Evolutionary conservation across 768 basidiomycete genomes (phyloP).

Genomic region (Leucogyrophana mollusca): DNA sequence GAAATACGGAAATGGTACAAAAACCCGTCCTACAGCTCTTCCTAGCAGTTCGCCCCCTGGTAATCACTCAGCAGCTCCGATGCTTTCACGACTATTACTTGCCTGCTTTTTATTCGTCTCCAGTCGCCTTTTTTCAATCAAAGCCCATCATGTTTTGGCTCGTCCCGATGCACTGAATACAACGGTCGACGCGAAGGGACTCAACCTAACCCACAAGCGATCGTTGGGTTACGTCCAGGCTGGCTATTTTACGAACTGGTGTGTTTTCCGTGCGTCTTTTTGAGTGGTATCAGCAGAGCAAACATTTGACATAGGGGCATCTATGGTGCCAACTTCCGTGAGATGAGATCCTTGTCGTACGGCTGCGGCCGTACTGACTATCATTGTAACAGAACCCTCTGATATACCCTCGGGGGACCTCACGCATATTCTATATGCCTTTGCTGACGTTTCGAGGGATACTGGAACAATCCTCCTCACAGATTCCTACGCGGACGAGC

Average conservation of each 20-base stretch:
- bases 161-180: no score
- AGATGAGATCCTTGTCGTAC: constrained; percentile 15
- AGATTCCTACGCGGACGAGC: constrained; percentile 72
- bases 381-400: constrained; percentile 50
- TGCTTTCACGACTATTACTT: no score
- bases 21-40: no score
- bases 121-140: no score
- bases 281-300: constrained; percentile 2
- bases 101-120: no score
- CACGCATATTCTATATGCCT: constrained; percentile 79
- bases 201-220: constrained; percentile 6
- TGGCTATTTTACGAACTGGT: constrained; percentile 39
- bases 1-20: no score
- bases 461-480: constrained; percentile 66
- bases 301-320: constrained; percentile 44
- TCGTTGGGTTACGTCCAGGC: constrained; percentile 28
- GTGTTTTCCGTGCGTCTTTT: not conserved
- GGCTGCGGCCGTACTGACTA: constrained; percentile 3
- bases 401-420: constrained; percentile 57
- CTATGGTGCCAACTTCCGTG: constrained; percentile 64
- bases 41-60: no score
- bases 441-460: constrained; percentile 66
- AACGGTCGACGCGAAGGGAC: no score
- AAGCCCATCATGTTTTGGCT: no score
- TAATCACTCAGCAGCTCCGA: no score